Base-by-base conservation (phyloP, 1,139 yeast genomes). In the Geotrichum phurueaensis region DNA sequence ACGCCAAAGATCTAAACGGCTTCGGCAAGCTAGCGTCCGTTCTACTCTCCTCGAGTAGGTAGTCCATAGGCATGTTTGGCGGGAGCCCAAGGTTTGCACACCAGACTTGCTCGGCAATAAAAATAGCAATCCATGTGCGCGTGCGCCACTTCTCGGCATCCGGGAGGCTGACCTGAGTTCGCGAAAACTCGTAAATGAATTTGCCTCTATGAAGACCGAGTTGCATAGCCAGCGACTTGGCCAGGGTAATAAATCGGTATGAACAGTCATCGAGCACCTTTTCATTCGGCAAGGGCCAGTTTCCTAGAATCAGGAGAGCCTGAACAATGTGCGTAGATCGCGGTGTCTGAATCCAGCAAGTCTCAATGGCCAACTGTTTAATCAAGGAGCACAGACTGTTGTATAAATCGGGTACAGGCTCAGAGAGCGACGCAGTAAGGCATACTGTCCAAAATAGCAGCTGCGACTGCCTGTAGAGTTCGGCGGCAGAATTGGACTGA, bases 61-160 rank as follows among this genome's bases (percentile, higher is more conserved):
- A 89, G 73, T 91, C 97, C 0, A 95, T 87, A 48, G 90, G 87
- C 64, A 89, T 82, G 9, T 90, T 85, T 1, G 97, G 94, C 0
- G 97, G 97, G 58, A 91, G 77, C 0, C 97, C 97, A 59, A 91
- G 76, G 52, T 86, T 84, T 13, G 96, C 88, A 15, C 96, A 87
- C 95, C 96, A 89, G 69, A 91, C 88, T 67, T 90, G 96, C 70
- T 91, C 97, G 60, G 90, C 81, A 70, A 91, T 87, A 72, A 89
- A 91, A 2, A 89, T 86, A 0, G 95, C 91, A 45, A 90, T 76
- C 97, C 97, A 91, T 1, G 96, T 84, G 66, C 97, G 79, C 0
- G 97, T 90, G 71, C 97, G 81, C 97, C 97, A 91, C 70, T 86
- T 86, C 67, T 90, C 97, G 3, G 97, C 94, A 73, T 91, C 91